Percentiles rank a stretch among this genome's conserved stretches.
Conservation (phyloP, 805 yeast genomes). For the Candida sithepensis region DNA sequence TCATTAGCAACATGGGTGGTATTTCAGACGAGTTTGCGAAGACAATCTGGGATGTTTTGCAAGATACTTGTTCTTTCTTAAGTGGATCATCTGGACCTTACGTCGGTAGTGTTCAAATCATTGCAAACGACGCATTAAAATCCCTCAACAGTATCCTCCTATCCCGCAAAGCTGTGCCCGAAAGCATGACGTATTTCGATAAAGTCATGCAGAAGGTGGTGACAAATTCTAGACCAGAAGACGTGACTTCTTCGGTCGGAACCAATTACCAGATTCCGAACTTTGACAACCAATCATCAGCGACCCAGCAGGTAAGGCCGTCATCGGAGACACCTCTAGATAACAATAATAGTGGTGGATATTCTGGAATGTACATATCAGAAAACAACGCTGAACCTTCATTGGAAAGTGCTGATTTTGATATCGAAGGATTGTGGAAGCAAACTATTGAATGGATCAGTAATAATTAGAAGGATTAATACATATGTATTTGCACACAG, state of each 20-base stretch:
- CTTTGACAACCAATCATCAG: no score
- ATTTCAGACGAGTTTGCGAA: conserved; percentile 15
- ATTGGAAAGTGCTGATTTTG: background rate
- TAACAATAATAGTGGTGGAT: no score
- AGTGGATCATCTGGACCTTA: conserved; percentile 21
- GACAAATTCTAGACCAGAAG: background rate
- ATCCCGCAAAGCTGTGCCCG: background rate
- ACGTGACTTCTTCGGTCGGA: background rate
- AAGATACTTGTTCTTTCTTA: conserved; percentile 18
- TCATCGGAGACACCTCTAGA: no score
- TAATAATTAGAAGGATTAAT: conserved; percentile 1
- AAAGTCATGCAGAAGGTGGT: conserved; percentile 7
- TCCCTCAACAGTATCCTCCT: conserved; percentile 12
- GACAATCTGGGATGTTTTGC: conserved; percentile 19
- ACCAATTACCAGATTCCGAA: no score
- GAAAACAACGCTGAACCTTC: background rate
- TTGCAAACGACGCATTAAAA: conserved; percentile 21
- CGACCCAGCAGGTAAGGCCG: no score
- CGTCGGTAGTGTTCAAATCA: conserved; percentile 16
- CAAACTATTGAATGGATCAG: conserved; percentile 8
- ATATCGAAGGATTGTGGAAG: conserved; percentile 10
- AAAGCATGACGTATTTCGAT: conserved; percentile 11
- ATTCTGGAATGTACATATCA: background rate
- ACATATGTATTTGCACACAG: no score
- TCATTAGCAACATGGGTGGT: conserved; percentile 11